A percentile compares a stretch with the other conserved stretches of the same genome.
phyloP scores from a whole-genome alignment of 768 basidiomycete genomes.

The Suillus discolor region DNA sequence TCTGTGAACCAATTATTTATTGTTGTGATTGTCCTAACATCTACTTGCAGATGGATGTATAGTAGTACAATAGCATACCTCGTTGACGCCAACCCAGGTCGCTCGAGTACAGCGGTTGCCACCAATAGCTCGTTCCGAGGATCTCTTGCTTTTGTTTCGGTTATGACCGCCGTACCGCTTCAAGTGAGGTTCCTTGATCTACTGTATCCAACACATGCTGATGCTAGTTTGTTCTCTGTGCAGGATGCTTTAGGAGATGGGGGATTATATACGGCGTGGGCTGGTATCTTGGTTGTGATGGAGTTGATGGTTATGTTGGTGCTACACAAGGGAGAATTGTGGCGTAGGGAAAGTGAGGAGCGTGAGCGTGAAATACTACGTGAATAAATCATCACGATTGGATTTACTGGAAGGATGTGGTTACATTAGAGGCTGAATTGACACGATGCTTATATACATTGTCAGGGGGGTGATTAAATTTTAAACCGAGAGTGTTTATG shows the following conservation, averaged over 20 bases:
- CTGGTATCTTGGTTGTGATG: conserved; percentile 52
- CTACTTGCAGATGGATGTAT: conserved; percentile 52
- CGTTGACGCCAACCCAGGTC: conserved; percentile 83
- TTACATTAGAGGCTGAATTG: too few species aligned
- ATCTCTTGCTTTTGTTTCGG: conserved; percentile 63
- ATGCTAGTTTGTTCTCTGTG: conserved; percentile 5
- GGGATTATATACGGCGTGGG: conserved; percentile 73
- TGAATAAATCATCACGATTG: too few species aligned
- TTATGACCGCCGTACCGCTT: conserved; percentile 74
- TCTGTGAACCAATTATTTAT: conserved; percentile 36
- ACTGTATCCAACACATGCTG: neutral
- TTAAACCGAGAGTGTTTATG: too few species aligned
- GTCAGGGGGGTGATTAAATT: too few species aligned
- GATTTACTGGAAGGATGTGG: too few species aligned
- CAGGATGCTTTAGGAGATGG: conserved; percentile 78
- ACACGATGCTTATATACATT: too few species aligned
- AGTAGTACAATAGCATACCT: conserved; percentile 78
- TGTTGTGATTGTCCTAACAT: conserved; percentile 5
- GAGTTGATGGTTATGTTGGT: conserved; percentile 62
- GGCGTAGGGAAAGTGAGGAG: conserved; percentile 55
- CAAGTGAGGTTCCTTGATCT: conserved; percentile 37
- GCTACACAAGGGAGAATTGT: conserved; percentile 55
- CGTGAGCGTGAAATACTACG: conserved; percentile 31
- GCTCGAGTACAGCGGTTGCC: conserved; percentile 75
- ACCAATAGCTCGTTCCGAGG: conserved; percentile 80